Base-by-base conservation (phyloP, 2,329 filamentous ascomycete genomes). In the Penicillium capsulatum region DNA sequence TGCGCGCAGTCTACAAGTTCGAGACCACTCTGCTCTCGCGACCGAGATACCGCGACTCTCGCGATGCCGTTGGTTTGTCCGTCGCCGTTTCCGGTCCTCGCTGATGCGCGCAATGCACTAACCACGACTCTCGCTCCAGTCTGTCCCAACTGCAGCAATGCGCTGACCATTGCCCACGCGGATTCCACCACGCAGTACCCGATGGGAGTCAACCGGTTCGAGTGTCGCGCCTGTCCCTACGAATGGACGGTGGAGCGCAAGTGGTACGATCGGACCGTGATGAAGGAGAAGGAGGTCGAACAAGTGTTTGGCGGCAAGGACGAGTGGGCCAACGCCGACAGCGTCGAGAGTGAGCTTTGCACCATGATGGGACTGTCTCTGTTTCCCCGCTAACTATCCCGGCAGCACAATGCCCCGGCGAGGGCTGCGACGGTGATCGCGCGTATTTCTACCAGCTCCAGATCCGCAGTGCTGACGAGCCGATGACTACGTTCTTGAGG, bases 401-500 rank as follows among this genome's bases (percentile, higher is more conserved):
- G 44, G 27, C 55, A 79, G 84, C 84, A 34, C 86, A 92, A 75
- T 98, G 92, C 66, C 81, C 86, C 17, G 81, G 81, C 47, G 81
- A 89, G 28, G 76, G 76, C 40, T 98, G 92, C 72, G 76, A 86
- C 59, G 88, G 88, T 48, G 76, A 80, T 45, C 81, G 88, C 70
- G 92, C 92, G 3, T 94, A 90, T 49, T 97, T 91, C 72, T 94
- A 90, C 73, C 88, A 95, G 74, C 81, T 97, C 55, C 92, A 98
- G 76, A 97, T 97, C 69, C 82, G 92, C 55, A 94, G 88, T 73
- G 92, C 92, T 36, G 92, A 98, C 70, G 92, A 98, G 75, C 92
- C 92, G 45, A 96, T 95, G 86, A 98, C 92, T 52, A 91, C 82
- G 45, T 97, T 97, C 68, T 94, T 84, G 70, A 92, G 89, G 79